phyloP scores from a whole-genome alignment of 176 grass and related monocot species.

The Melocanna baccifera region DNA sequence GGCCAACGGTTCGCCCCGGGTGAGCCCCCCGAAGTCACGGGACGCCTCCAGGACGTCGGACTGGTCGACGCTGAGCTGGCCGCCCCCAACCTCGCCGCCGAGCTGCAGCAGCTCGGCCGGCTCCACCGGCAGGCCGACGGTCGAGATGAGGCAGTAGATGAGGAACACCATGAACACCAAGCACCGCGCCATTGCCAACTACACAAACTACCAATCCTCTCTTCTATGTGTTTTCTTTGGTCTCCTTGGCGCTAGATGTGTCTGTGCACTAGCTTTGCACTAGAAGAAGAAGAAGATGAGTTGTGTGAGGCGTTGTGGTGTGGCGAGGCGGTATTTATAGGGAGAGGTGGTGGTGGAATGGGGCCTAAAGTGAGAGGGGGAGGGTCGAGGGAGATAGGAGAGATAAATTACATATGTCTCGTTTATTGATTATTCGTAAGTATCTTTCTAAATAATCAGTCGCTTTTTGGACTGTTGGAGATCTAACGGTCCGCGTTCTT shows the following conservation, averaged over 20 bases:
- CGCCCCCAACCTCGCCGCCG: background rate
- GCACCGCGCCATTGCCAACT: constrained; percentile 42
- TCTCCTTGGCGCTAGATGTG: background rate
- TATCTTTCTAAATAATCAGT: too few relatives aligned
- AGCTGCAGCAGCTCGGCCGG: constrained; percentile 45
- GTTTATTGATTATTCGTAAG: too few relatives aligned
- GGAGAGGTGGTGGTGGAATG: background rate
- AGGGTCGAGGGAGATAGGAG: constrained; percentile 44
- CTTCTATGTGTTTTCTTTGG: background rate
- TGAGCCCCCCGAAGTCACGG: constrained; percentile 57
- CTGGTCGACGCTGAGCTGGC: constrained; percentile 49
- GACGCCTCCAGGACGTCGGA: constrained; percentile 52
- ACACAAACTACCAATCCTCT: background rate
- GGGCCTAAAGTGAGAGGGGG: background rate
- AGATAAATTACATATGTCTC: constrained; percentile 1
- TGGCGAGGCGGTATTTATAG: constrained; percentile 46
- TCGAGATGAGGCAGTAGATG: constrained; percentile 63
- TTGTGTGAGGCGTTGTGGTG: background rate
- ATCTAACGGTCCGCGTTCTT: too few relatives aligned
- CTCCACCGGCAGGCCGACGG: constrained; percentile 57
- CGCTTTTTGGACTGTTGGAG: too few relatives aligned
- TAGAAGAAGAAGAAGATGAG: background rate
- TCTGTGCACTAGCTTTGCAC: background rate
- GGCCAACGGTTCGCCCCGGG: constrained; percentile 41
- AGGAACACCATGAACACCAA: constrained; percentile 46